phyloP scores from a whole-genome alignment of 2,329 filamentous ascomycete species.

The Colletotrichum eleusines region DNA sequence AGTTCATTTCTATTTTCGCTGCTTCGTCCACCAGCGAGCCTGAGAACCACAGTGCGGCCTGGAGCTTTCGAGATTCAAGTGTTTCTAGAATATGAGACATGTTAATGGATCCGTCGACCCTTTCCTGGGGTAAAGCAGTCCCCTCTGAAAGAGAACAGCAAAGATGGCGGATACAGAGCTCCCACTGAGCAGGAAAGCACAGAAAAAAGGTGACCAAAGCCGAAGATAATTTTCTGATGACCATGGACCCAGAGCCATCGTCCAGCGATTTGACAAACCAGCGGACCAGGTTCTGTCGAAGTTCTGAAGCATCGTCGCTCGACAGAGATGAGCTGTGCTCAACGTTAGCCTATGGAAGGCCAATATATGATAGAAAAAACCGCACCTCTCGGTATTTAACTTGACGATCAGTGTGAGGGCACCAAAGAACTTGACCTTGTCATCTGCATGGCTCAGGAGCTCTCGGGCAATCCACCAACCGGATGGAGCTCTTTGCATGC shows the following conservation, averaged over 20 bases:
- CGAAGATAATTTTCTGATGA: slow-evolving; percentile 81
- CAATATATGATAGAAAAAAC: slow-evolving; percentile 8
- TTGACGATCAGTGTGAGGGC: slow-evolving; percentile 95
- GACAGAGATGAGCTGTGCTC: slow-evolving; percentile 60
- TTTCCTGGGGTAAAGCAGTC: slow-evolving; percentile 41
- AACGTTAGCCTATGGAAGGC: slow-evolving; percentile 22
- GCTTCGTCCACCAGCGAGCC: slow-evolving; percentile 74
- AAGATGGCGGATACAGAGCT: slow-evolving; percentile 72
- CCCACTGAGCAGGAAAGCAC: slow-evolving; percentile 76
- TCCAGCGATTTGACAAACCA: slow-evolving; percentile 71
- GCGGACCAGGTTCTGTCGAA: slow-evolving; percentile 70
- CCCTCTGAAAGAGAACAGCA: slow-evolving; percentile 57
- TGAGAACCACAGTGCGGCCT: slow-evolving; percentile 74
- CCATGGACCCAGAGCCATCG: slow-evolving; percentile 67
- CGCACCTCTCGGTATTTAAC: slow-evolving; percentile 88
- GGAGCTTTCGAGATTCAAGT: slow-evolving; percentile 61
- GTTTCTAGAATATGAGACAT: slow-evolving; percentile 61
- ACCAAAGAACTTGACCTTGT: slow-evolving; percentile 90
- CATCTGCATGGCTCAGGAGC: slow-evolving; percentile 75
- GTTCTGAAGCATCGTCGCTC: slow-evolving; percentile 67
- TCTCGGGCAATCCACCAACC: slow-evolving; percentile 90
- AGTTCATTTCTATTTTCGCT: slow-evolving; percentile 74
- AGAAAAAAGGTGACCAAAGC: slow-evolving; percentile 81
- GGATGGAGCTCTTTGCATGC: slow-evolving; percentile 80
- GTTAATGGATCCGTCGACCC: slow-evolving; percentile 51